phyloP scores from a whole-genome alignment of 2,329 filamentous ascomycete genomes.

The Albophoma yamanashiensis region DNA sequence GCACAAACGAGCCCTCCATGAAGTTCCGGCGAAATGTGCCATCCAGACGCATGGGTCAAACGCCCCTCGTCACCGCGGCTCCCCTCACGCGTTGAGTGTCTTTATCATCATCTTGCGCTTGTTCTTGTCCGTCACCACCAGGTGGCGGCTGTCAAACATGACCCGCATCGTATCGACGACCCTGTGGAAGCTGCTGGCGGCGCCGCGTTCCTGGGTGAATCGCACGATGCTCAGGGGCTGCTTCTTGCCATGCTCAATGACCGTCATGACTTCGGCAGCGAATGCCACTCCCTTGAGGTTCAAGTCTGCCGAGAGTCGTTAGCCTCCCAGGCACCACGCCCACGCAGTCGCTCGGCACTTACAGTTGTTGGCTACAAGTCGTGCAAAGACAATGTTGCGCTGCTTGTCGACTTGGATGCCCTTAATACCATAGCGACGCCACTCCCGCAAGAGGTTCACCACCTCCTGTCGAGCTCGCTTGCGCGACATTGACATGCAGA shows the following conservation, averaged over 20 bases:
- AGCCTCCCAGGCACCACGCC: conserved; percentile 4
- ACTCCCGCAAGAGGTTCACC: conserved; percentile 63
- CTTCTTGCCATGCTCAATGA: conserved; percentile 74
- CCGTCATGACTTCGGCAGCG: conserved; percentile 76
- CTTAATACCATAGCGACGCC: conserved; percentile 71
- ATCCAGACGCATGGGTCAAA: neutral
- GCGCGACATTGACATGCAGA: conserved; percentile 62
- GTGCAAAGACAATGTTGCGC: conserved; percentile 69
- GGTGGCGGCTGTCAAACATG: conserved; percentile 51
- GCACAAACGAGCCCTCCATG: neutral
- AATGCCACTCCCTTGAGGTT: conserved; percentile 82
- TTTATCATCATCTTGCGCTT: conserved; percentile 66
- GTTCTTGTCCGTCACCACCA: conserved; percentile 57
- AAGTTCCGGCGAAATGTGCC: neutral
- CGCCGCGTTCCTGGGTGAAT: conserved; percentile 85
- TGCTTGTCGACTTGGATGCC: conserved; percentile 71
- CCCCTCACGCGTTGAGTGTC: conserved; percentile 30
- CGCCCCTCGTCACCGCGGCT: neutral
- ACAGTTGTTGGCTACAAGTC: conserved; percentile 71
- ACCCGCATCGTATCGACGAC: conserved; percentile 68
- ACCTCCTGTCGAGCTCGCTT: conserved; percentile 70
- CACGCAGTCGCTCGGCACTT: conserved; percentile 23
- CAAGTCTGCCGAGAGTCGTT: conserved; percentile 44
- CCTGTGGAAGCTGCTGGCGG: conserved; percentile 77
- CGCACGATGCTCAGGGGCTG: conserved; percentile 70